These are phyloP conservation scores for Beauveria caledonica DNA, from an alignment of 2,329 filamentous ascomycete species.

Conservation along the genomic window DNA sequence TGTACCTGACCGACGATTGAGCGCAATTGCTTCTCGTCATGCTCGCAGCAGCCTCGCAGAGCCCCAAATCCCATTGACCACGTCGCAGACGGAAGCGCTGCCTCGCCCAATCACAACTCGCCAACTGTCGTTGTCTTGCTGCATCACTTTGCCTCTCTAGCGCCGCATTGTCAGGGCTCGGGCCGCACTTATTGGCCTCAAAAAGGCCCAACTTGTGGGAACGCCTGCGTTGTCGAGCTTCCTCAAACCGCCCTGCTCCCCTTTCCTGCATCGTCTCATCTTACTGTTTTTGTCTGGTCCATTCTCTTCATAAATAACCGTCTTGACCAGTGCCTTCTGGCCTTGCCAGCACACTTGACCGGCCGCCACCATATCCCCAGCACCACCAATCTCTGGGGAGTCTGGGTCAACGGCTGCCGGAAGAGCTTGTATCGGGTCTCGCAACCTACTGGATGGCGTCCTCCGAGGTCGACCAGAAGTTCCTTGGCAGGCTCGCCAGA, in stretches of 20 bases:
- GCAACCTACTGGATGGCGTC: slow-evolving; percentile 64
- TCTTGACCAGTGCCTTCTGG: slow-evolving; percentile 8
- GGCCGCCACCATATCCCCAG: neutral
- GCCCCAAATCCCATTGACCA: neutral
- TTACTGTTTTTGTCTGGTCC: neutral
- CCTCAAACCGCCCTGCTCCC: slow-evolving; percentile 12
- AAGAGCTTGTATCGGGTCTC: slow-evolving; percentile 4
- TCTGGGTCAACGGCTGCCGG: neutral
- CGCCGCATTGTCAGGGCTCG: slow-evolving; percentile 10
- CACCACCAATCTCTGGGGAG: neutral
- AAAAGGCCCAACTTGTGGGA: slow-evolving; percentile 10
- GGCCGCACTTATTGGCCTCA: slow-evolving; percentile 9
- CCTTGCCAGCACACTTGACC: slow-evolving; percentile 4
- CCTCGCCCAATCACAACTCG: slow-evolving; percentile 25
- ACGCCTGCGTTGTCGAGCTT: neutral
- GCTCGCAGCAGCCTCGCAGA: neutral
- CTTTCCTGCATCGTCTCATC: slow-evolving; percentile 19
- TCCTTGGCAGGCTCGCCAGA: slow-evolving; percentile 80
- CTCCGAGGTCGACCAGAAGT: slow-evolving; percentile 95
- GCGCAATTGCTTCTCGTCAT: neutral
- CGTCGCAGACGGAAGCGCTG: neutral
- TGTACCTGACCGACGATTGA: neutral
- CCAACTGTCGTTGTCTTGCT: slow-evolving; percentile 25
- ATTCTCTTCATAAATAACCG: neutral
- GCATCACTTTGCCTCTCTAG: slow-evolving; percentile 10